phyloP scores from a whole-genome alignment of 345 rosid genomes.

The Gossypium arboreum region DNA sequence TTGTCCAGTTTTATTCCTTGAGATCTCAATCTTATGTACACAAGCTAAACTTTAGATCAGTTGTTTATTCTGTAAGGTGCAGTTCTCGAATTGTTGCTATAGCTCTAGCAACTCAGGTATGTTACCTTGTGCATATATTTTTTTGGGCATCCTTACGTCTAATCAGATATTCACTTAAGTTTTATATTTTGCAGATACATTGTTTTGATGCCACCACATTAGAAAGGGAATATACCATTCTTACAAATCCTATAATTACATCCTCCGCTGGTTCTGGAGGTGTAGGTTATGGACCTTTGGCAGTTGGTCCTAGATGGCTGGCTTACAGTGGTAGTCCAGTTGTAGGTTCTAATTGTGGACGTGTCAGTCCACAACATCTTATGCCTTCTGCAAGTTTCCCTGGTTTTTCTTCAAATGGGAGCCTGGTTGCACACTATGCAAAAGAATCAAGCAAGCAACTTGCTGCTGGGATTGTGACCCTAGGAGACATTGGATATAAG shows the following conservation, averaged over 20 bases:
- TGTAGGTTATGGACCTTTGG: conserved; percentile 88
- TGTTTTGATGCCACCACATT: conserved; percentile 71
- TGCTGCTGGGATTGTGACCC: conserved; percentile 74
- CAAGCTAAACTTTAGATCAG: conserved; percentile 67
- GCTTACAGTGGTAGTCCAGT: conserved; percentile 86
- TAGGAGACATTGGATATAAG: conserved; percentile 85
- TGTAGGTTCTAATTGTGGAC: conserved; percentile 41
- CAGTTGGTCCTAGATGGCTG: conserved; percentile 94
- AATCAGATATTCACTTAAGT: conserved; percentile 12
- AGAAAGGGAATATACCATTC: conserved; percentile 52
- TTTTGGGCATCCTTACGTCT: neutral
- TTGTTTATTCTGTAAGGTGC: conserved; percentile 76
- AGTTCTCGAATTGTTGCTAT: conserved; percentile 88
- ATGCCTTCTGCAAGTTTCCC: conserved; percentile 48
- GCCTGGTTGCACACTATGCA: conserved; percentile 68
- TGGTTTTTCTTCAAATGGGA: conserved; percentile 49
- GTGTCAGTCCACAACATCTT: conserved; percentile 62
- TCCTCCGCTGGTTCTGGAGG: conserved; percentile 50
- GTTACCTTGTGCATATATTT: neutral
- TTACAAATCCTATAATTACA: conserved; percentile 54
- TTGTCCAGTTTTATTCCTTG: conserved; percentile 71
- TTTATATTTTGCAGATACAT: conserved; percentile 60
- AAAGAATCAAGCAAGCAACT: conserved; percentile 89
- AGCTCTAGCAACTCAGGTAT: conserved; percentile 74
- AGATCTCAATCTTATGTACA: conserved; percentile 74